Percentiles rank a stretch among this genome's conserved stretches.
Evolutionary conservation across 1,139 yeast species (phyloP).

Genomic region (Candida frijolesensis): DNA sequence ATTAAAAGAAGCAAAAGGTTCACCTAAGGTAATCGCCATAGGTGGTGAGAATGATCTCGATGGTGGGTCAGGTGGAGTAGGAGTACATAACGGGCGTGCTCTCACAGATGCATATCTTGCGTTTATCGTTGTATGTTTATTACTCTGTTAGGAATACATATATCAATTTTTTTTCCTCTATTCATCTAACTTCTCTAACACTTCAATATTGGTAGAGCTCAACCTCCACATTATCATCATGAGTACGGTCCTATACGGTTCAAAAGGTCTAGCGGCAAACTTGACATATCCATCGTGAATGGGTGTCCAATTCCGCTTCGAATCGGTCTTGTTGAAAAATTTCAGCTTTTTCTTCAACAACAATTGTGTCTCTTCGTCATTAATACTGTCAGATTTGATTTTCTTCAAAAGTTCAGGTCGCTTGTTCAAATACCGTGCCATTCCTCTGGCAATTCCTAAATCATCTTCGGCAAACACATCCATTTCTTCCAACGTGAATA

Average conservation of each 20-base stretch:
- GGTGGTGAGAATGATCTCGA: conserved; percentile 40
- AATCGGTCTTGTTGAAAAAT: conserved; percentile 38
- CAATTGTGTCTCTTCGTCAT: conserved; percentile 30
- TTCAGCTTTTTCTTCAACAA: conserved; percentile 38
- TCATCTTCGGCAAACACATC: conserved; percentile 81
- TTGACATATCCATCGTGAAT: conserved; percentile 61
- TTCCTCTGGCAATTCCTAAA: conserved; percentile 83
- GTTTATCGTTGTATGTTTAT: conserved; percentile 8
- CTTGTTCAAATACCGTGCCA: conserved; percentile 58
- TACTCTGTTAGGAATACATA: conserved; percentile 3
- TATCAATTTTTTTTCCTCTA: not conserved
- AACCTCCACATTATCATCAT: conserved; percentile 79
- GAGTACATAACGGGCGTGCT: not conserved
- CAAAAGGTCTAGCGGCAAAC: conserved; percentile 56
- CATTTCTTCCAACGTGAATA: conserved; percentile 65
- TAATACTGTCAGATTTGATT: conserved; percentile 35
- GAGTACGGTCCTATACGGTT: conserved; percentile 69
- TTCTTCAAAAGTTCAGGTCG: conserved; percentile 54
- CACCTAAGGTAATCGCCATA: conserved; percentile 27
- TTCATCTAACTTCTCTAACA: conserved; percentile 26
- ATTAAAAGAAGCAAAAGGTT: conserved; percentile 22
- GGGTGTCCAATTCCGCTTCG: conserved; percentile 59
- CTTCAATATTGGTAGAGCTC: conserved; percentile 59
- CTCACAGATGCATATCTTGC: conserved; percentile 9
- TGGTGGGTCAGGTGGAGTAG: conserved; percentile 8